Percentiles rank a stretch among this genome's conserved stretches.
Conservation (phyloP, 495 filamentous ascomycete species). For the Aspergillus saccharolyticus region DNA sequence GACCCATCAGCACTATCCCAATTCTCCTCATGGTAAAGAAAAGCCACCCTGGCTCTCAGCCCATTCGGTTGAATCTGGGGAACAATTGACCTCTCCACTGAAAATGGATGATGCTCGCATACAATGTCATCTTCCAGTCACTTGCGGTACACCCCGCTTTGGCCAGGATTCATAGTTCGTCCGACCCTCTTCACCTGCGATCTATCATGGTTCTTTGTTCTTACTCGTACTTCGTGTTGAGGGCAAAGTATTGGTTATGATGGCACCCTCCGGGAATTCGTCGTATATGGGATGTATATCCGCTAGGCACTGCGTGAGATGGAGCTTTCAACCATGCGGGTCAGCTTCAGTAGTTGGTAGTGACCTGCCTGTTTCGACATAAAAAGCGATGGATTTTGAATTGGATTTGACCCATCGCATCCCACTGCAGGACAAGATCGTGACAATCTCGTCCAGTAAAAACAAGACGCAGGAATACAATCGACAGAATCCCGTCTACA, state of each 20-base stretch:
- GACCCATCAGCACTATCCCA: not conserved
- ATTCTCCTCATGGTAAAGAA: not conserved
- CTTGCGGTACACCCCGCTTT: constrained; percentile 8
- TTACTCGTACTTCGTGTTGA: not conserved
- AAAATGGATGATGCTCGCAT: constrained; percentile 2
- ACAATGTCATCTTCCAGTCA: not conserved
- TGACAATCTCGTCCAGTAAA: not conserved
- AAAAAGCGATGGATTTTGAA: not conserved
- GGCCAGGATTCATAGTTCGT: constrained; percentile 1
- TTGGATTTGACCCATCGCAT: not conserved
- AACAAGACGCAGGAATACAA: not conserved
- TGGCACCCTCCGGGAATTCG: not conserved
- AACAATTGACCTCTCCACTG: constrained; percentile 12
- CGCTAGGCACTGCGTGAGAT: not conserved
- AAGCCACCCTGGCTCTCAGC: not conserved
- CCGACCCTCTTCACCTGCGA: not conserved
- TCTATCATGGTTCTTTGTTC: not conserved
- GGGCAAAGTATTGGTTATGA: not conserved
- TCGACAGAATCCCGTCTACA: not conserved
- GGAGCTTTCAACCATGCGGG: constrained; percentile 5
- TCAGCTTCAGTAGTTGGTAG: not conserved
- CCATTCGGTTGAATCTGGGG: not conserved
- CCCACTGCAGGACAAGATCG: not conserved
- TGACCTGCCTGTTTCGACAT: not conserved
- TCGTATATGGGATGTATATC: not conserved